These are phyloP conservation scores for Hevea brasiliensis DNA, from an alignment of 345 rosid genomes.

Conservation along the genomic window DNA sequence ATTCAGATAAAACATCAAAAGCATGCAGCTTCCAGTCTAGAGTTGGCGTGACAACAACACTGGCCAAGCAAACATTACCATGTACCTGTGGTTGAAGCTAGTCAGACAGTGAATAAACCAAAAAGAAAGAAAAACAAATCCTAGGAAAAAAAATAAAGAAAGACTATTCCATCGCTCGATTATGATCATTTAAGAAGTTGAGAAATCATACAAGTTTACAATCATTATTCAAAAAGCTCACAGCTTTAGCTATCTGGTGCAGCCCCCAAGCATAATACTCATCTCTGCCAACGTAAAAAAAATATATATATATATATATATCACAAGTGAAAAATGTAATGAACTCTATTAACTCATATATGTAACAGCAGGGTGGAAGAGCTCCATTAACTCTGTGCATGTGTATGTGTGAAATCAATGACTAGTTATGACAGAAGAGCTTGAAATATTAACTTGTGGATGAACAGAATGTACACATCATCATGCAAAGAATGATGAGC, in stretches of 20 bases:
- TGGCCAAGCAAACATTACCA: slow-evolving; percentile 89
- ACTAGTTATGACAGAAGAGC: background rate
- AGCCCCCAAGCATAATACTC: slow-evolving; percentile 96
- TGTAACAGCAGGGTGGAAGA: background rate
- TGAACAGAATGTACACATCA: background rate
- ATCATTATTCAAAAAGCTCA: slow-evolving; percentile 97
- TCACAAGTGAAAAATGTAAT: background rate
- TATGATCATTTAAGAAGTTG: background rate
- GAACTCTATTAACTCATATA: slow-evolving; percentile 6
- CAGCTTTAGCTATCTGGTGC: slow-evolving; percentile 91
- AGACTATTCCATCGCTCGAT: background rate
- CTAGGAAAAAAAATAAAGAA: background rate
- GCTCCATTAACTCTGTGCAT: background rate
- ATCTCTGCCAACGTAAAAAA: slow-evolving; percentile 57
- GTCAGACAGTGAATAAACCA: slow-evolving; percentile 14
- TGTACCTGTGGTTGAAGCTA: slow-evolving; percentile 66
- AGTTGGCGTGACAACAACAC: slow-evolving; percentile 93
- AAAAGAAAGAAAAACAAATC: background rate
- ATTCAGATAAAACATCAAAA: slow-evolving; percentile 91
- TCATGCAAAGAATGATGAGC: background rate
- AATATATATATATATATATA: too few species aligned
- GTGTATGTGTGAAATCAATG: background rate
- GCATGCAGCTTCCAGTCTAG: slow-evolving; percentile 99
- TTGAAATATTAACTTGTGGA: background rate
- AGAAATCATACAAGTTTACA: slow-evolving; percentile 84